Base-by-base conservation (phyloP, 202 grass and related monocot species). In the Panicum virgatum region DNA sequence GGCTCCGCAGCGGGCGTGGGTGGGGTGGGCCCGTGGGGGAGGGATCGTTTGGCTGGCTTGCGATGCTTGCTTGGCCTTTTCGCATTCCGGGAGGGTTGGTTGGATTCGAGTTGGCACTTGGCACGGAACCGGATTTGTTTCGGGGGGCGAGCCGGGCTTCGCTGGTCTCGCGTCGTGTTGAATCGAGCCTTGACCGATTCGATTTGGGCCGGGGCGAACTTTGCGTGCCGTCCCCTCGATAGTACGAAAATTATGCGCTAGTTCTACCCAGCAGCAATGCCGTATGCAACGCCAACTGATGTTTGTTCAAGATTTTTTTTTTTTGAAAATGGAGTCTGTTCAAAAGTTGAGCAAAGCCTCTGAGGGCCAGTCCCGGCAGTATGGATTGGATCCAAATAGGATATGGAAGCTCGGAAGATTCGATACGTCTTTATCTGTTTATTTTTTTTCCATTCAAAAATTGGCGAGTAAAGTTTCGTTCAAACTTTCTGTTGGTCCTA, bases 131-230 rank as follows among this genome's bases (percentile, higher is more conserved):
- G 30, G 14, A 26, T 58, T 34, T 36, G 51, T 36, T 58, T 75
- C 9, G 51, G 72, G 12, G 6, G 4, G 8, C 19, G 34, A 12
- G 50, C 71, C 45, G 3, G 69, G 44, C 2, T 4, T 46, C 44
- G 44, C 44, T 44, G 27, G 63, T 40, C 30, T 42, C 2, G 72
- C 36, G 43, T 51, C 51, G 29, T 19, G 45, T 34, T 34, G 42
- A 20, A 44, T 62, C 37, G 60, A 39, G 62, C 39, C 75, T 79
- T 63, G 56, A 72, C 83, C 23, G 66, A 4, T 6, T 52, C 16
- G 43, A 7, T 12, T 34, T 69, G 71, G 47, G 59, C 22, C 50
- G 52, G 63, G 42, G 29, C 32, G 6, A 15, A 6, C 43, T 65
- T 63, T 47, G 57, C 16, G 26, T 47, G 5, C 4, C 26, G 23